These are phyloP conservation scores for Chalciporus chontae DNA, from an alignment of 768 basidiomycete genomes.

Conservation along the genomic window DNA sequence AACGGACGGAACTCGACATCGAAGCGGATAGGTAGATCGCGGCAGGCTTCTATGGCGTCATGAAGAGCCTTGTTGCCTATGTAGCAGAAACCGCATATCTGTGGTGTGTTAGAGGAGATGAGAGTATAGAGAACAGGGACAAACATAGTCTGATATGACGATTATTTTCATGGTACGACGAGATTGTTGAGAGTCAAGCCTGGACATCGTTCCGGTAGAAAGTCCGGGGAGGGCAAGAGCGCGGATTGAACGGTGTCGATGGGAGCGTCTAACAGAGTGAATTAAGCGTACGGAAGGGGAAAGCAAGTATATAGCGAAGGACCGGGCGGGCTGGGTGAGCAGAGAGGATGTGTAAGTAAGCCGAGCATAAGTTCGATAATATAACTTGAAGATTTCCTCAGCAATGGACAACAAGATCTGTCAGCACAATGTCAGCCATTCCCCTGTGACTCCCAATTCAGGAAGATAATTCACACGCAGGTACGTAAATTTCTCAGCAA, in stretches of 20 bases:
- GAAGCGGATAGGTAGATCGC: conserved; percentile 30
- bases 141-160: conserved; percentile 34
- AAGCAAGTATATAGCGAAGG: neutral
- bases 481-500: conserved; percentile 16
- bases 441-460: conserved; percentile 12
- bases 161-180: conserved; percentile 28
- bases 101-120: neutral
- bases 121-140: conserved; percentile 3
- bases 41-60: conserved; percentile 34
- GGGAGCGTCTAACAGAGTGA: neutral
- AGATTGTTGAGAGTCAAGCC: conserved; percentile 7
- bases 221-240: neutral
- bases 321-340: conserved; percentile 1
- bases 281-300: neutral
- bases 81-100: conserved; percentile 38
- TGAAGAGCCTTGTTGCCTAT: conserved; percentile 36
- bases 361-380: conserved; percentile 23
- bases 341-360: conserved; percentile 10
- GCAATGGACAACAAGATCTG: conserved; percentile 25
- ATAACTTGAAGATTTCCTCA: conserved; percentile 27
- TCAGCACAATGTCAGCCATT: conserved; percentile 23
- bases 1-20: conserved; percentile 37
- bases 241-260: neutral
- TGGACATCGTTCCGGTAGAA: conserved; percentile 17
- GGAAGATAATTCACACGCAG: conserved; percentile 22